Evolutionary conservation across 495 filamentous ascomycete genomes (phyloP).

Genomic region (Aspergillus nidulans): DNA sequence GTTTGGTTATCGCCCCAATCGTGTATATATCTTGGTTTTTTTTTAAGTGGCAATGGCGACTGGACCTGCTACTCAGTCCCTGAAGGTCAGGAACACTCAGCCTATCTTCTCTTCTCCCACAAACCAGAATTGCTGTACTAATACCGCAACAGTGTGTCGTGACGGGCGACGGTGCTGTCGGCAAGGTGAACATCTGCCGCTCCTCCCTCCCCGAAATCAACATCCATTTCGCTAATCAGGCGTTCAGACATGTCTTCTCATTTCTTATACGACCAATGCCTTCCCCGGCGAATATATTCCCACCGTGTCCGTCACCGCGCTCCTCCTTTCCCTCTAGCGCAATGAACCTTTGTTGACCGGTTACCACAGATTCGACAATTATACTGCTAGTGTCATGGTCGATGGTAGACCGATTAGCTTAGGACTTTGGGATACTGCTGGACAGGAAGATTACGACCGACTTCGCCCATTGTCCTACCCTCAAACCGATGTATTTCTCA

Average conservation of each 20-base stretch:
- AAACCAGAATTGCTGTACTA: conserved; percentile 23
- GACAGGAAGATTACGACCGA: conserved; percentile 97
- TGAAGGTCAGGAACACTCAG: conserved; percentile 54
- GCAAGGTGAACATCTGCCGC: conserved; percentile 63
- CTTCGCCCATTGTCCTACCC: conserved; percentile 94
- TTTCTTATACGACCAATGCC: conserved; percentile 98
- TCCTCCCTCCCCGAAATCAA: neutral
- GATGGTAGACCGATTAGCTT: conserved; percentile 96
- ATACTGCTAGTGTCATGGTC: conserved; percentile 97
- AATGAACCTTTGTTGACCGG: conserved; percentile 11
- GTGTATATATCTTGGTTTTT: conserved; percentile 5
- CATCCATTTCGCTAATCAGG: conserved; percentile 5
- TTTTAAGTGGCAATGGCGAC: conserved; percentile 51
- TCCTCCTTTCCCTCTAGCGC: conserved; percentile 8
- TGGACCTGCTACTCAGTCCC: conserved; percentile 65
- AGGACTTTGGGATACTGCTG: conserved; percentile 97
- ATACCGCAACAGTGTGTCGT: conserved; percentile 74
- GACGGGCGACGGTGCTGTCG: conserved; percentile 97
- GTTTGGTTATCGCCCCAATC: conserved; percentile 9
- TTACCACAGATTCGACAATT: conserved; percentile 84
- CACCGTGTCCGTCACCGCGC: conserved; percentile 74
- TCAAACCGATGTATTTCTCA: conserved; percentile 96
- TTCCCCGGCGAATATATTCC: conserved; percentile 99
- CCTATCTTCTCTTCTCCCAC: conserved; percentile 15
- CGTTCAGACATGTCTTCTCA: conserved; percentile 90